Base-by-base conservation (phyloP, 1,284 basidiomycete genomes). In the Limonomyces culmigenus region DNA sequence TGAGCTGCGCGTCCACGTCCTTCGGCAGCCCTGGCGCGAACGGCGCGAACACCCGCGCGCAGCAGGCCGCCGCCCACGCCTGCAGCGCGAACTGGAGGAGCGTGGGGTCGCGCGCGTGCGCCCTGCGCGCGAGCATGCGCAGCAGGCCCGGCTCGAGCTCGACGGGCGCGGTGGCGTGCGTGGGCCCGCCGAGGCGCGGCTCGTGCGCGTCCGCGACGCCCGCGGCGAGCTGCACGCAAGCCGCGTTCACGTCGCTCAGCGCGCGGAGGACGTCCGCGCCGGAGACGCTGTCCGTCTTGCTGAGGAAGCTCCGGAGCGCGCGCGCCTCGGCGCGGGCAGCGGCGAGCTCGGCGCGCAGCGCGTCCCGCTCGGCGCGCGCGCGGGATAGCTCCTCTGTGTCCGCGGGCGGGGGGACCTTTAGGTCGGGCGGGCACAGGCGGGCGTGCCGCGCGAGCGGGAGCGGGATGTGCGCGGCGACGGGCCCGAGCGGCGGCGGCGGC, bases 21-120 rank as follows among this genome's bases (percentile, higher is more conserved):
- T 41, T 31, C 2, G 54, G 50, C 11, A 54, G 46, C 15, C 8
- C 57, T 58, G 20, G 50, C 53, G 45, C 55, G 55, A 44, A 60
- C 60, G 18, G 51, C 39, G 55, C 49, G 34, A 61, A 48, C 12
- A 58, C 49, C 35, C 50, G 45, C 27, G 49, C 45, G 32, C 55
- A 51, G 37, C 54, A 58, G 41, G 46, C 50, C 6, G 59, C 54
- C 42, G 56, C 47, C 57, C 57, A 60, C 12, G 56, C 55, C 43
- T 61, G 59, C 30, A 61, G 42, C 6, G 58, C 59, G 37, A 58
- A 53, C 41, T 59, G 57, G 6, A 61, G 52, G 17, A 60, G 44
- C 35, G 76, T 70, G 13, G 78, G 73, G 49, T 83, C 79, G 36
- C 74, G 73, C 13, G 71, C 63, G 48, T 81, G 73, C 43, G 80